These are phyloP conservation scores for Backusella psychrophila DNA, from an alignment of 192 early-diverging fungal species.

Conservation along the genomic window DNA sequence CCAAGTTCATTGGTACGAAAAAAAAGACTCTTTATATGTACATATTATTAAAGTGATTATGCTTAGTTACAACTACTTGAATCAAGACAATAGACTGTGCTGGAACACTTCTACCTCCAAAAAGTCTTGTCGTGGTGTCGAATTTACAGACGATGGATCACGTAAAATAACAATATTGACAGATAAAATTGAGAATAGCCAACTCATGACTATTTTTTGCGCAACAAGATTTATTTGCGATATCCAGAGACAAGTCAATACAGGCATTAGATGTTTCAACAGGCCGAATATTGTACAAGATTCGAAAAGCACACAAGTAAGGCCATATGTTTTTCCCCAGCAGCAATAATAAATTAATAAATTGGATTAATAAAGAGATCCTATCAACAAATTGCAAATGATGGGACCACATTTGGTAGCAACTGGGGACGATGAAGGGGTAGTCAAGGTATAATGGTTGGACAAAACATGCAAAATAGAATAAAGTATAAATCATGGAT, in stretches of 20 bases:
- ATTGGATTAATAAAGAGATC: slow-evolving; percentile 29
- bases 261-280: slow-evolving; percentile 75
- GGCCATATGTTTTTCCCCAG: background rate
- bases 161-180: slow-evolving; percentile 28
- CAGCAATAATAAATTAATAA: background rate
- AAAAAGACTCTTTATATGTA: background rate
- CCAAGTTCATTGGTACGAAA: slow-evolving; percentile 61
- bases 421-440: slow-evolving; percentile 92
- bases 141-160: slow-evolving; percentile 75
- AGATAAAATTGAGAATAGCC: background rate
- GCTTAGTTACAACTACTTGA: slow-evolving; percentile 16
- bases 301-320: slow-evolving; percentile 85
- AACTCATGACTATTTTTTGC: background rate
- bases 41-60: background rate
- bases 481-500: background rate
- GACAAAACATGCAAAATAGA: background rate
- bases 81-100: slow-evolving; percentile 36
- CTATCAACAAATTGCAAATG: slow-evolving; percentile 75
- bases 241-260: slow-evolving; percentile 85
- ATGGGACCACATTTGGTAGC: slow-evolving; percentile 75
- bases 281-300: slow-evolving; percentile 66
- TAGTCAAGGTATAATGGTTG: slow-evolving; percentile 66
- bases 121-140: slow-evolving; percentile 87
- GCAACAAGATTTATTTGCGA: slow-evolving; percentile 24
- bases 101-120: slow-evolving; percentile 65